phyloP scores from a whole-genome alignment of 352 stramenopile species.

The Thraustochytrium sp. region DNA sequence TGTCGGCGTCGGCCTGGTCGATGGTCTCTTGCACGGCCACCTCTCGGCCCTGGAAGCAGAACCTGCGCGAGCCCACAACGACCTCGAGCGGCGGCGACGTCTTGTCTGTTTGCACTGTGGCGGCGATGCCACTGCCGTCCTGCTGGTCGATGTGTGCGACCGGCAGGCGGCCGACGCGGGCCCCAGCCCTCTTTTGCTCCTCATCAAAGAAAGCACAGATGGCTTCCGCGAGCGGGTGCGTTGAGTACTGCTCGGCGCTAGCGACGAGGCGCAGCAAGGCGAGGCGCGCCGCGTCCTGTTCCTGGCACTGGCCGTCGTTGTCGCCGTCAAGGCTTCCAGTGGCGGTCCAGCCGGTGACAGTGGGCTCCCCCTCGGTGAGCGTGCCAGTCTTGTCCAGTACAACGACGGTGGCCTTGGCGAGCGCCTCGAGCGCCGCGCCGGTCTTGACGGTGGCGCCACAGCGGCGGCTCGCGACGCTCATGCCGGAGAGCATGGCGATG shows the following conservation, averaged over 20 bases:
- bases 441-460: constrained; percentile 31
- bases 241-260: constrained; percentile 25
- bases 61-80: not conserved
- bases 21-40: too few species aligned
- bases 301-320: not conserved
- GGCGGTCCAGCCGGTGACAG: not conserved
- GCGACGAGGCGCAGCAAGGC: not conserved
- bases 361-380: not conserved
- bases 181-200: not conserved
- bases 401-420: not conserved
- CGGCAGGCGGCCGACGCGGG: not conserved
- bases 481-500: constrained; percentile 32
- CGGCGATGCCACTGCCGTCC: not conserved
- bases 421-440: not conserved
- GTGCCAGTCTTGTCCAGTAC: constrained; percentile 42
- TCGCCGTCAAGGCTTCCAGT: not conserved
- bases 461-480: not conserved
- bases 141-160: not conserved
- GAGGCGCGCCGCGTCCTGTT: too few species aligned
- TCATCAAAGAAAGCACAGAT: not conserved
- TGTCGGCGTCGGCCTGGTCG: not conserved
- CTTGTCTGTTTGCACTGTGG: not conserved
- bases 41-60: not conserved
- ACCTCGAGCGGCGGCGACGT: too few species aligned
- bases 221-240: constrained; percentile 5